phyloP scores from a whole-genome alignment of 164 flowering plant species.

The Berberis thunbergii region DNA sequence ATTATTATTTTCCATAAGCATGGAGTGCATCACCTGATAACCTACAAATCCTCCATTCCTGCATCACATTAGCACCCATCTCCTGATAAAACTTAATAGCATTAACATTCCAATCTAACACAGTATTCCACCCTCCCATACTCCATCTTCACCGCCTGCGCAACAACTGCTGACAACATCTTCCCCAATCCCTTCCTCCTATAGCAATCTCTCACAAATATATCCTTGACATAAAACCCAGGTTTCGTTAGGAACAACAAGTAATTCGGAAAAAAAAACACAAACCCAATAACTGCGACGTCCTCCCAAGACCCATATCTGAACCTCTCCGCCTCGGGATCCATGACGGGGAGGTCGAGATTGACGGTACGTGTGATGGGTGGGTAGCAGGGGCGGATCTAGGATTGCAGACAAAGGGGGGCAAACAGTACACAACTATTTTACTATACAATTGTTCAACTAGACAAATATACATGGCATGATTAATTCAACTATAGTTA shows the following conservation, averaged over 20 bases:
- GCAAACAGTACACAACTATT: too few species aligned
- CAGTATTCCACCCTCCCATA: conserved; percentile 84
- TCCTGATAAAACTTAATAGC: conserved; percentile 78
- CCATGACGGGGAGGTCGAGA: conserved; percentile 32
- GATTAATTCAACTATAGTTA: too few species aligned
- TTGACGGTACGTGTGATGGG: conserved; percentile 18
- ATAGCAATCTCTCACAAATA: conserved; percentile 73
- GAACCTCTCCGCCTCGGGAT: conserved; percentile 44
- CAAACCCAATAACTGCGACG: conserved; percentile 62
- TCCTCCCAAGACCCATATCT: conserved; percentile 19
- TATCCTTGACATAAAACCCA: conserved; percentile 77
- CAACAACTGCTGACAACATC: conserved; percentile 66
- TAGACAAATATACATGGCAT: too few species aligned
- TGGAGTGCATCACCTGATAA: conserved; percentile 40
- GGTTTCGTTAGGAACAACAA: conserved; percentile 69
- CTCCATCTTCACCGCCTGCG: conserved; percentile 73
- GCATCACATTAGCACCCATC: conserved; percentile 79
- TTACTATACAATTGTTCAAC: too few species aligned
- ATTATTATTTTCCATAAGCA: conserved; percentile 16
- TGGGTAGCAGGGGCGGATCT: too few species aligned
- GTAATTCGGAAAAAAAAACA: conserved; percentile 73
- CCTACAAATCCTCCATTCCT: conserved; percentile 83
- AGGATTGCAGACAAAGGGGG: too few species aligned
- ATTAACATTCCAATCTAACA: conserved; percentile 84
- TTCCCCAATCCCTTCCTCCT: conserved; percentile 69